phyloP scores from a whole-genome alignment of 2,329 filamentous ascomycete species.

The Trichoderma koningii region DNA sequence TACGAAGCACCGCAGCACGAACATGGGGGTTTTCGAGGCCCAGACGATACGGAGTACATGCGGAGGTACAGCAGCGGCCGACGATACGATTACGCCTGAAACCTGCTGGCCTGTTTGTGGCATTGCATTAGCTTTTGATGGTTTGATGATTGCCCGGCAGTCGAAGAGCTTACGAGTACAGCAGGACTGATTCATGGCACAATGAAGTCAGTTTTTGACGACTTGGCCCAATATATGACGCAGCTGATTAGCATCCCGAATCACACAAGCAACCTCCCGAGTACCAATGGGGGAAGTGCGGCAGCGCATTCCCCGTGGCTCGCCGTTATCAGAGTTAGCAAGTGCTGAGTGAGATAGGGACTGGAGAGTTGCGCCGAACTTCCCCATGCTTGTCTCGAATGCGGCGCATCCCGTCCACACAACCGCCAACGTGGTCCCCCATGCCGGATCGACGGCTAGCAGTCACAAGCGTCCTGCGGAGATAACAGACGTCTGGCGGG shows the following conservation, averaged over 20 bases:
- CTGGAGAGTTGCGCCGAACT: conserved; percentile 6
- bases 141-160: neutral
- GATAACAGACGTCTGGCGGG: conserved; percentile 8
- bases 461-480: conserved; percentile 21
- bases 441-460: conserved; percentile 26
- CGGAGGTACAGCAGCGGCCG: neutral
- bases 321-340: conserved; percentile 13
- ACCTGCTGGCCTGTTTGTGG: neutral
- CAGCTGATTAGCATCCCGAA: neutral
- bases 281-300: conserved; percentile 5
- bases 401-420: conserved; percentile 26
- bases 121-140: neutral
- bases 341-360: conserved; percentile 18
- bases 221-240: neutral
- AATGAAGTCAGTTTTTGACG: neutral
- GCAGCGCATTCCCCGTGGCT: neutral
- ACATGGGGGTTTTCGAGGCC: conserved; percentile 7
- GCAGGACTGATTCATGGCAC: conserved; percentile 15
- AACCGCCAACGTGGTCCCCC: conserved; percentile 24
- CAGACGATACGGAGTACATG: neutral
- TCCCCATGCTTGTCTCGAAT: conserved; percentile 5
- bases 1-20: neutral
- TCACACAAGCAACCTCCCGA: neutral
- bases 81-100: conserved; percentile 11
- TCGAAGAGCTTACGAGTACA: too few species aligned